Base-by-base conservation (phyloP, 1,139 yeast genomes). In the Zygoascus sp. region DNA sequence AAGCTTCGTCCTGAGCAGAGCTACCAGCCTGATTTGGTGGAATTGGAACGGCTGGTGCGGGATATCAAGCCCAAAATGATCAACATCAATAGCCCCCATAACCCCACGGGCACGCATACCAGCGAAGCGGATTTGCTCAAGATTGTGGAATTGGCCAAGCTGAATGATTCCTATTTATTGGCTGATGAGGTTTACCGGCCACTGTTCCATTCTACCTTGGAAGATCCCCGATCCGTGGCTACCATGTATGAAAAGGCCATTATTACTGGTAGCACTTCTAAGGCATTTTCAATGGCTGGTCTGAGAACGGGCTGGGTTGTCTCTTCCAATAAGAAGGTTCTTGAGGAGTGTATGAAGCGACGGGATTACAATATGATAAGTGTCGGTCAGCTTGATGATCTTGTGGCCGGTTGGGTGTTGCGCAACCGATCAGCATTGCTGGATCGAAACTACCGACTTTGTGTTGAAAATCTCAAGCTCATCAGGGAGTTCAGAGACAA, bases 101-200 rank as follows among this genome's bases (percentile, higher is more conserved):
- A 78, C 54, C 83, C 83, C 1, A 68, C 79, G 0, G 82, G 83
- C 0, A 63, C 66, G 5, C 73, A 76, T 8, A 70, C 78, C 63
- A 63, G 66, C 2, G 65, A 69, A 45, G 59, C 58, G 1, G 49
- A 61, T 8, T 57, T 78, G 53, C 36, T 52, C 15, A 55, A 65
- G 34, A 68, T 78, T 30, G 73, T 74, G 10, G 64, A 62, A 1
- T 53, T 77, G 28, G 77, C 80, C 46, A 53, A 60, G 27, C 45
- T 56, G 6, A 51, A 63, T 15, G 69, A 61, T 34, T 64, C 70
- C 3, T 71, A 69, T 48, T 50, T 78, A 11, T 58, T 75, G 42
- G 69, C 76, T 48, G 83, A 79, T 58, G 82, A 79, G 56, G 82
- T 77, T 6, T 79, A 78, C 58, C 65, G 80, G 6, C 83, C 83